A percentile compares a stretch with the other conserved stretches of the same genome.
phyloP scores from a whole-genome alignment of 202 grass and related monocot species.

The Bolboschoenoplectus hybrid region DNA sequence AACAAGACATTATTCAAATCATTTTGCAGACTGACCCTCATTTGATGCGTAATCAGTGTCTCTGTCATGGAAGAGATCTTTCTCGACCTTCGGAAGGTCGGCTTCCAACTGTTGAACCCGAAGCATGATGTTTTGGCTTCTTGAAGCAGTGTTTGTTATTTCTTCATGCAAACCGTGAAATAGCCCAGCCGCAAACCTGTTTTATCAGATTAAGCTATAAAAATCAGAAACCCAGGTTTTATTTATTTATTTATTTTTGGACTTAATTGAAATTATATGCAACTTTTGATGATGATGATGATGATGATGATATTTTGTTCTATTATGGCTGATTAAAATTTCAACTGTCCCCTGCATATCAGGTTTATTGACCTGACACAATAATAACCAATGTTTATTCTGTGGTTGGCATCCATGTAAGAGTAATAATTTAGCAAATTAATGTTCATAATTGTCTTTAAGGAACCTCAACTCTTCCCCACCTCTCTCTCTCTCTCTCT shows the following conservation, averaged over 20 bases:
- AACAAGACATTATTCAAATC: slow-evolving; percentile 2
- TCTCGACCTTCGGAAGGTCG: slow-evolving; percentile 63
- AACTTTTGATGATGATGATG: not conserved
- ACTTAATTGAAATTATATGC: not conserved
- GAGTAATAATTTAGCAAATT: slow-evolving; percentile 23
- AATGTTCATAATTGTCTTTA: slow-evolving; percentile 25
- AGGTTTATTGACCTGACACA: slow-evolving; percentile 18
- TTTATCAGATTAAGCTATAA: not conserved
- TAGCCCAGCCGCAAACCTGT: slow-evolving; percentile 67
- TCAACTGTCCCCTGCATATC: not conserved
- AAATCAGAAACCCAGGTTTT: not conserved
- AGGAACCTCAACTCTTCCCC: not conserved
- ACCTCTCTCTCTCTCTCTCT: not conserved
- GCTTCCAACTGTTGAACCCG: slow-evolving; percentile 76
- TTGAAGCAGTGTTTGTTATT: slow-evolving; percentile 59
- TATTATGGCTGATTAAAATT: slow-evolving; percentile 8
- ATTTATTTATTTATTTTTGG: not conserved
- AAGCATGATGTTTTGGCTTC: slow-evolving; percentile 64
- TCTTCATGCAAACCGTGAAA: slow-evolving; percentile 81
- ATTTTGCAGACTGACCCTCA: slow-evolving; percentile 50
- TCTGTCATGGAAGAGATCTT: slow-evolving; percentile 48
- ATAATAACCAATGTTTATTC: slow-evolving; percentile 7
- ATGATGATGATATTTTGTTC: not conserved
- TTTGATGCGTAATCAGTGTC: slow-evolving; percentile 56
- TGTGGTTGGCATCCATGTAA: not conserved